Conservation (phyloP, 2,329 filamentous ascomycete species). For the Pezicula radicicola region DNA sequence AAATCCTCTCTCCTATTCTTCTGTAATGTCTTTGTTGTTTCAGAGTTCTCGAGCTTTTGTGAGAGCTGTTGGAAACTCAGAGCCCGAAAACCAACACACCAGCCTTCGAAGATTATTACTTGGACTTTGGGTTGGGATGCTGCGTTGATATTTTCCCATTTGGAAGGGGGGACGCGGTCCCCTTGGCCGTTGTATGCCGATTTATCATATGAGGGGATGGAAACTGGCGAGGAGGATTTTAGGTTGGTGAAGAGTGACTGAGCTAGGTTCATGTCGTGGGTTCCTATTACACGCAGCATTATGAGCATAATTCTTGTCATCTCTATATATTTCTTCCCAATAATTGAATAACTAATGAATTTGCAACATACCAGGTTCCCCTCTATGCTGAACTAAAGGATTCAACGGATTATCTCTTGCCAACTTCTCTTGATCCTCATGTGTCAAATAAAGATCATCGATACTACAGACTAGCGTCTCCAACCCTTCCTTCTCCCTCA, state of each 20-base stretch:
- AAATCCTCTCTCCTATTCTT: conserved; percentile 54
- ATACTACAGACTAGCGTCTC: conserved; percentile 58
- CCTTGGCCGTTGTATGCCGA: conserved; percentile 60
- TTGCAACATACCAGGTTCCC: conserved; percentile 50
- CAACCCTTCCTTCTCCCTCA: conserved; percentile 48
- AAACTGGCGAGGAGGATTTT: conserved; percentile 39
- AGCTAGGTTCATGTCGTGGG: conserved; percentile 62
- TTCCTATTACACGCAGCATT: conserved; percentile 29
- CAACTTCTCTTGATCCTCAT: conserved; percentile 51
- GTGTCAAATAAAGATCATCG: conserved; percentile 68
- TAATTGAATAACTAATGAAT: background rate
- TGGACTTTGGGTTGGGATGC: conserved; percentile 24
- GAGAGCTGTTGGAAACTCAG: conserved; percentile 43
- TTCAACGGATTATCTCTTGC: conserved; percentile 52
- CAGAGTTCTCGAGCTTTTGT: conserved; percentile 34
- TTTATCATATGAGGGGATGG: conserved; percentile 66
- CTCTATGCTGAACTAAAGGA: conserved; percentile 61
- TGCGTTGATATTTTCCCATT: conserved; percentile 47
- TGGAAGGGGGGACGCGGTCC: conserved; percentile 49
- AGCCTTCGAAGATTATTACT: conserved; percentile 69
- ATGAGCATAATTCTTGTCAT: background rate
- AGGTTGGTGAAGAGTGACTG: conserved; percentile 51
- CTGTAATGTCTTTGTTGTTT: conserved; percentile 42
- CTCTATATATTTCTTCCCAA: background rate
- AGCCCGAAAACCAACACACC: conserved; percentile 67